Evolutionary conservation across 306 rosid species (phyloP).

Genomic region (Trifolium repens): DNA sequence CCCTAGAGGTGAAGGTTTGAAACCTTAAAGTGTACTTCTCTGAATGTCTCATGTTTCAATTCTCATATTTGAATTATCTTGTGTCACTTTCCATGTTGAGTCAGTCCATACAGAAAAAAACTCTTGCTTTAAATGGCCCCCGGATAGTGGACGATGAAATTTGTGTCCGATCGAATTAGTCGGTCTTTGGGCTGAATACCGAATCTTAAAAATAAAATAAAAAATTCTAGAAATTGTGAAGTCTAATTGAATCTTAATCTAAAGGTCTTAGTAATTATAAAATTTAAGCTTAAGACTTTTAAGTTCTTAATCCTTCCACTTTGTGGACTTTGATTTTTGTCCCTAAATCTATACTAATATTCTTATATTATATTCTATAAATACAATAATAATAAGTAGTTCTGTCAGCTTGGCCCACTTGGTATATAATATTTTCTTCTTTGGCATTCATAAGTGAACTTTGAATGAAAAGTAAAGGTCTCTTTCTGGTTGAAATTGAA

Average conservation of each 20-base stretch:
- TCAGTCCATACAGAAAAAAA: no score
- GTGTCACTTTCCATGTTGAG: no score
- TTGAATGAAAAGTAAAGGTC: conserved; percentile 28
- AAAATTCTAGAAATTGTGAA: neutral
- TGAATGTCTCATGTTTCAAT: no score
- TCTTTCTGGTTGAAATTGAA: conserved; percentile 32
- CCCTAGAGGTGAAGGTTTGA: no score
- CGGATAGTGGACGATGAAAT: no score
- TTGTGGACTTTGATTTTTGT: conserved; percentile 13
- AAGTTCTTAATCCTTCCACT: neutral
- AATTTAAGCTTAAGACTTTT: neutral
- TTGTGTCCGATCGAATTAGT: no score
- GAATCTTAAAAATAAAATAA: no score
- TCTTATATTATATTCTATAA: neutral
- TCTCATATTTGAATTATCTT: no score
- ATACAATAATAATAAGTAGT: neutral
- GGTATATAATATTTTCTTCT: conserved; percentile 2
- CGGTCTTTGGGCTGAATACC: no score
- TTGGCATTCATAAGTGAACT: neutral
- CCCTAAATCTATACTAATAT: neutral
- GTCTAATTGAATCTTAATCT: neutral
- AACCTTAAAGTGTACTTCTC: no score
- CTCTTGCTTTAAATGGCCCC: no score
- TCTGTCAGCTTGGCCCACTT: conserved; percentile 23
- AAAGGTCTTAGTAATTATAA: neutral